Evolutionary conservation across 1,139 yeast genomes (phyloP), one percentile per base, ranked within the genome.

Genomic region (Candida dubliniensis): DNA sequence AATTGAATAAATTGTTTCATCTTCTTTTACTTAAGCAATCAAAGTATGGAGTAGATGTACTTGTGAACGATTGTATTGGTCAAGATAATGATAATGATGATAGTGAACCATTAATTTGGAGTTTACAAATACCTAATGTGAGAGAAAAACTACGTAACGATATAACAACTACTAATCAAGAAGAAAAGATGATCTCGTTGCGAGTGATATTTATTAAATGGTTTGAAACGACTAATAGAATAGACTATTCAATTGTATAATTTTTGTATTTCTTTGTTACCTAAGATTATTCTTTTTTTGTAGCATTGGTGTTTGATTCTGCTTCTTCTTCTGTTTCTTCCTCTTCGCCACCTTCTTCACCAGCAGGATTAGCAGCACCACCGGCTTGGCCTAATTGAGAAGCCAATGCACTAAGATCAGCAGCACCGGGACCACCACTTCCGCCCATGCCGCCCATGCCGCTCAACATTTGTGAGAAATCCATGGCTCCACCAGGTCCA

Each of bases 371-470:
- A 24, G 31, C 37, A 15, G 45, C 61, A n/a, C 55, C 69, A 47
- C 73, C 74, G 37, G 72, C 74, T 54, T 66, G 69, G 37, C 76
- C 76, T 57, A 71, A 69, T 63, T 71, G 76, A 50, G 72, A 65
- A 35, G 76, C 76, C 52, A 71, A 69, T 36, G 65, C 53, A 47
- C 68, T 65, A 50, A 69, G 64, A 43, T 66, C 76, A 39, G 64
- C 65, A 34, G 64, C 64, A 13, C 64, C 47, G 4, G 41, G 30
- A 11, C 42, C 45, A 10, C 45, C 45, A 8, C 37, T 37, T 13
- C 66, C 69, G 18, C 62, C 61, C 66, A 30, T 63, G 71, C 55
- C 74, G 30, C 67, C 71, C 48, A 64, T 59, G 24, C 67, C 71
- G 46, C 59, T 61, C 54, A 60, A 58, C 54, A 37, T 32, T 35